Conservation (phyloP, 768 basidiomycete genomes). For the Lentinus tigrinus region DNA sequence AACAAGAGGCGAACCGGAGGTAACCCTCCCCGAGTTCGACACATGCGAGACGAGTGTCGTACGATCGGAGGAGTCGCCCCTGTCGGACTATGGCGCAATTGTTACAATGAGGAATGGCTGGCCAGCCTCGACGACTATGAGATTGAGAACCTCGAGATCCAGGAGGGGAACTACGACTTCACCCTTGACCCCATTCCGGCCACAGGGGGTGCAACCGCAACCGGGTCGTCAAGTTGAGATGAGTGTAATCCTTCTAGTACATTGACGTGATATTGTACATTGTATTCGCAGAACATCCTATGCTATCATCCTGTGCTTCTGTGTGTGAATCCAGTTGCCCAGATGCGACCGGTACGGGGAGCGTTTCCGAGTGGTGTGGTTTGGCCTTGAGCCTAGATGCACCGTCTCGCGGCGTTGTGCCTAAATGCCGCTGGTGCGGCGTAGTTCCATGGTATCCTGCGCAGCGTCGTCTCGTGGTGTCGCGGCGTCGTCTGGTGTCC, state of each 20-base stretch:
- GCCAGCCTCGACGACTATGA: neutral
- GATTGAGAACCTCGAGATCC: neutral
- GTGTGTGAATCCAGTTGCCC: too few species aligned
- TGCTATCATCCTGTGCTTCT: too few species aligned
- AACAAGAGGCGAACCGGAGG: neutral
- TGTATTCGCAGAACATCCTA: too few species aligned
- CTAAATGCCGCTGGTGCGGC: too few species aligned
- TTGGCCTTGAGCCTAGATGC: too few species aligned
- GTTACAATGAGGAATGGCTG: neutral
- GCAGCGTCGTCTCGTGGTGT: too few species aligned
- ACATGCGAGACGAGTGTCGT: neutral
- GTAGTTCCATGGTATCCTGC: too few species aligned
- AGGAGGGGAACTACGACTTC: neutral
- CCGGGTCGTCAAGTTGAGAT: neutral
- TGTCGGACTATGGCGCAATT: neutral
- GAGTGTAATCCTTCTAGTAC: neutral
- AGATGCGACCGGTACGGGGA: too few species aligned
- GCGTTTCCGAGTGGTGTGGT: too few species aligned
- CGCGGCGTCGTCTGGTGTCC: too few species aligned
- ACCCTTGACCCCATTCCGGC: neutral
- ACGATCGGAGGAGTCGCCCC: neutral
- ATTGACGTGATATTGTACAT: neutral
- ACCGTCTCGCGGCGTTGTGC: too few species aligned
- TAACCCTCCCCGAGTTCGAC: neutral
- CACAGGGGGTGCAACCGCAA: neutral